Evolutionary conservation across 805 yeast species (phyloP), one percentile per base, ranked within the genome.

Genomic region (Yarrowia keelungensis): DNA sequence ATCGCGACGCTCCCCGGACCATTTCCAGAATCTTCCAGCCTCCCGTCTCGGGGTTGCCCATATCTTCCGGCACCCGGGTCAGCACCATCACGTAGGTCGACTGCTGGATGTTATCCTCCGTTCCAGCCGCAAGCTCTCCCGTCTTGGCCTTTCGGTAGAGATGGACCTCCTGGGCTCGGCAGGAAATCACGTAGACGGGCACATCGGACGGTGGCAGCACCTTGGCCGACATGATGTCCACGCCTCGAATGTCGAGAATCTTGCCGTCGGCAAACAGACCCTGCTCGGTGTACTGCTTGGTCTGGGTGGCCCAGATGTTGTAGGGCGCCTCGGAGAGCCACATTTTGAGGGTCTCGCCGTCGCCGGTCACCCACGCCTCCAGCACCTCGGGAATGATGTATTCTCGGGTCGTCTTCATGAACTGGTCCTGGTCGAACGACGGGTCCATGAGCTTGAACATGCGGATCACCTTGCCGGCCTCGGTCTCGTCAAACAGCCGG

Each of bases 291-390:
- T 92, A 87, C 76, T 91, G 96, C 79, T 95, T 95, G 78, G 94
- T 92, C 78, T 90, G 91, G 42, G 97, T 97, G 73, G 90, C 86
- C 86, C 97, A 92, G 70, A 95, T 96, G 77, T 94, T 94, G 81
- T 81, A 94, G 53, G 99, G 98, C 38, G 98, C 98, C 80, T 95
- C 99, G 62, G 96, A 89, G 70, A 95, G 86, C 99, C 99, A 95
- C 74, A 83, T 81, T 79, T 93, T 91, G 77, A 95, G 84, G 22
- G 88, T 88, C 64, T 83, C 84, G 71, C 88, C 94, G 74, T 95
- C 98, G 72, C 97, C 97, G 73, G 89, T 89, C 70, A 91, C 91
- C 79, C 92, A 93, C 8, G 98, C 98, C 76, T 95, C 99, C 75
- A 95, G 82, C 43, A 95, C 86, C 79, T 95, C 99, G 11, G 99